Evolutionary conservation across 2,329 filamentous ascomycete genomes (phyloP).

Genomic region (Diplocarpon rosae): DNA sequence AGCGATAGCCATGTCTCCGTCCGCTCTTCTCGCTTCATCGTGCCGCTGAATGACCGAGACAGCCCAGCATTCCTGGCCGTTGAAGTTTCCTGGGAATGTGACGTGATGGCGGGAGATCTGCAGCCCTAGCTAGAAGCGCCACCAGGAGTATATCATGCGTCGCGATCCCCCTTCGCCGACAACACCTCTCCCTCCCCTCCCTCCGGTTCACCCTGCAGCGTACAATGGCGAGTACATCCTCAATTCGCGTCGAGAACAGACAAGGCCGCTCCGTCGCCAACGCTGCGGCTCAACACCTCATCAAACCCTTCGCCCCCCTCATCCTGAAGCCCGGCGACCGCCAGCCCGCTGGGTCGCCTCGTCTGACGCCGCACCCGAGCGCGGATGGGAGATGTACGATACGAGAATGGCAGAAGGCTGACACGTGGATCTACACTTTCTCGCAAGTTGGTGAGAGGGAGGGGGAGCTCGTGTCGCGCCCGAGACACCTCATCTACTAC

Average conservation of each 20-base stretch:
- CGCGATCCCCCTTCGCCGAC: too few relatives aligned
- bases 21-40: too few relatives aligned
- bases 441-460: background rate
- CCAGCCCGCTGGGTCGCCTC: conserved; percentile 8
- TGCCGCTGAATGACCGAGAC: too few relatives aligned
- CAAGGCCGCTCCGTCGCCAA: conserved; percentile 5
- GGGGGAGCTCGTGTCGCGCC: background rate
- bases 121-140: too few relatives aligned
- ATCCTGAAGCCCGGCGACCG: conserved; percentile 6
- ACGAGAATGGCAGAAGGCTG: conserved; percentile 4
- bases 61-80: too few relatives aligned
- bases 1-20: too few relatives aligned
- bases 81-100: too few relatives aligned
- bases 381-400: conserved; percentile 4
- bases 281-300: conserved; percentile 5
- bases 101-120: too few relatives aligned
- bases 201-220: too few relatives aligned
- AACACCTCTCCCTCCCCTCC: too few relatives aligned
- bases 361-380: conserved; percentile 8
- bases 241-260: conserved; percentile 6
- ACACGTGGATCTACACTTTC: conserved; percentile 12
- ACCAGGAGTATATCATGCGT: too few relatives aligned
- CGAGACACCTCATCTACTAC: conserved; percentile 10
- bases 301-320: conserved; percentile 7
- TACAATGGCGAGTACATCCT: background rate